Conservation (phyloP, 1,139 yeast species). For the Citeromyces siamensis region DNA sequence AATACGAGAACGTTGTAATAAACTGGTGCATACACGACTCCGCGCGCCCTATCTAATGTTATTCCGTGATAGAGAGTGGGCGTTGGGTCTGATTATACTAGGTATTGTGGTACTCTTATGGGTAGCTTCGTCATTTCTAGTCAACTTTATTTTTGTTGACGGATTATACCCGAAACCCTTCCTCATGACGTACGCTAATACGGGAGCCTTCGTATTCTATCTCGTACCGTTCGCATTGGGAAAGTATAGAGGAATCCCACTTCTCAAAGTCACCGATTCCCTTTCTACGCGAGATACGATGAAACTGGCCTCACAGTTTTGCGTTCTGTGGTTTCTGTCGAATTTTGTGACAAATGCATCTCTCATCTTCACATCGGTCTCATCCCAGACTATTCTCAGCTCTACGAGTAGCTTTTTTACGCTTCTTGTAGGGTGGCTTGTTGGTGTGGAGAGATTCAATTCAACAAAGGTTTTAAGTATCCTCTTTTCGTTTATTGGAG, state of each 20-base stretch:
- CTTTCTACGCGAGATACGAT: conserved; percentile 34
- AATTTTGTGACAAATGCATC: conserved; percentile 85
- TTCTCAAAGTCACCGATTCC: conserved; percentile 11
- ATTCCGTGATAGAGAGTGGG: conserved; percentile 35
- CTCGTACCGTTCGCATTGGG: conserved; percentile 37
- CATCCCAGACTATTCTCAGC: conserved; percentile 83
- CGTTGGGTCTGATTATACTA: conserved; percentile 61
- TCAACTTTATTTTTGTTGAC: conserved; percentile 60
- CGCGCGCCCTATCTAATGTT: too few species aligned
- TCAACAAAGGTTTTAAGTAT: conserved; percentile 56
- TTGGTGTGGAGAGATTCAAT: conserved; percentile 59
- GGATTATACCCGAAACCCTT: conserved; percentile 81
- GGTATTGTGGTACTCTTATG: conserved; percentile 70
- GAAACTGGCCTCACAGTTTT: conserved; percentile 63
- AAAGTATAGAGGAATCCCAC: background rate
- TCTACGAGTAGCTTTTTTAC: conserved; percentile 93
- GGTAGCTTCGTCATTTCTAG: conserved; percentile 79
- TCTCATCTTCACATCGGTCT: conserved; percentile 78
- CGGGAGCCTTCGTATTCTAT: conserved; percentile 73
- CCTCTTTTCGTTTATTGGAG: conserved; percentile 65
- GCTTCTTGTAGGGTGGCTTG: conserved; percentile 63
- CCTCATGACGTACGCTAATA: conserved; percentile 81
- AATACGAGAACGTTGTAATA: too few species aligned
- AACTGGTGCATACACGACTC: too few species aligned
- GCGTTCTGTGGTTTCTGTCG: conserved; percentile 81